Conservation (phyloP, 164 flowering plant species). For the Aristolochia fimbriata region DNA sequence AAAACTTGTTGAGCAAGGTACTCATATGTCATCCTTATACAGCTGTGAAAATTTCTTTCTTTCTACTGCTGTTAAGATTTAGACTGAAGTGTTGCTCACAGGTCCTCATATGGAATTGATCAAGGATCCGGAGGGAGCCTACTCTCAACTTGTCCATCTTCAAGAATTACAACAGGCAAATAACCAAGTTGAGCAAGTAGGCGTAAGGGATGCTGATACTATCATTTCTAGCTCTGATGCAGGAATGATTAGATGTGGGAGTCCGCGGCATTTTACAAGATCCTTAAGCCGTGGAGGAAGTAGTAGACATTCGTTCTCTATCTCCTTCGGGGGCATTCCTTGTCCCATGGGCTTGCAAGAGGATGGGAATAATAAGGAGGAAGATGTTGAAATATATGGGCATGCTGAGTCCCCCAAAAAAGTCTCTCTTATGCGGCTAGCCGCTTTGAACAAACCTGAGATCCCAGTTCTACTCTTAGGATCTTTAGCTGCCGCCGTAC, state of each 20-base stretch:
- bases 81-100: slow-evolving; percentile 2
- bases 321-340: slow-evolving; percentile 19
- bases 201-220: slow-evolving; percentile 1
- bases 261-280: slow-evolving; percentile 23
- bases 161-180: slow-evolving; percentile 55
- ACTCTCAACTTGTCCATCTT: slow-evolving; percentile 42
- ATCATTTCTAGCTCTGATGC: not conserved
- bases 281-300: slow-evolving; percentile 23
- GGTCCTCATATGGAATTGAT: slow-evolving; percentile 59
- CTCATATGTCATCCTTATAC: not conserved
- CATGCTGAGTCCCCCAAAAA: slow-evolving; percentile 4
- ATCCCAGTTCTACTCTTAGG: slow-evolving; percentile 38
- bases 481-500: slow-evolving; percentile 32
- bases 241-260: slow-evolving; percentile 15
- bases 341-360: slow-evolving; percentile 13
- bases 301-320: slow-evolving; percentile 16
- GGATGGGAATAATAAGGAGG: slow-evolving; percentile 5
- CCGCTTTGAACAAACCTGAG: slow-evolving; percentile 53
- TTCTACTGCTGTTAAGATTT: not conserved
- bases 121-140: slow-evolving; percentile 48
- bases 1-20: slow-evolving; percentile 62
- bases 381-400: not conserved
- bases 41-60: not conserved
- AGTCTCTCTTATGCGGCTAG: slow-evolving; percentile 37
- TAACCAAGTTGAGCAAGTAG: slow-evolving; percentile 12